phyloP scores from a whole-genome alignment of 2,329 filamentous ascomycete genomes.

The Nigrospora sphaerica region DNA sequence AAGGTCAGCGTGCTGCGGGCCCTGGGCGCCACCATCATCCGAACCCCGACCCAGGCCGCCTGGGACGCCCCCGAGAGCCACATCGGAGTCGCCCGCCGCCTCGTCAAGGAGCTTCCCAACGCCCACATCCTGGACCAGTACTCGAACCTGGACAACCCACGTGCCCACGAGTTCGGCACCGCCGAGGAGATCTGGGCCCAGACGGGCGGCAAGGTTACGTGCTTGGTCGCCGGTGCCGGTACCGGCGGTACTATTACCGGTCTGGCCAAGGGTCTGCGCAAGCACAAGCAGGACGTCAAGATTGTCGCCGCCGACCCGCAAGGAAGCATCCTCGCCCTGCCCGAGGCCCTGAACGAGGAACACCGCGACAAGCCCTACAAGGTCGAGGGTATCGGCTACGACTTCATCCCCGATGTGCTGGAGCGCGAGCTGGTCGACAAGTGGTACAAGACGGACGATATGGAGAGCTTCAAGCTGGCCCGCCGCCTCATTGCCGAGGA shows the following conservation, averaged over 20 bases:
- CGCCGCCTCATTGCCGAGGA: slow-evolving; percentile 88
- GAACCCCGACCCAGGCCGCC: slow-evolving; percentile 91
- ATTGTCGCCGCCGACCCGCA: slow-evolving; percentile 89
- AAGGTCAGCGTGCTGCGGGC: slow-evolving; percentile 94
- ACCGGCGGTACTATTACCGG: slow-evolving; percentile 95
- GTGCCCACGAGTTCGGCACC: slow-evolving; percentile 89
- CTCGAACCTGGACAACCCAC: slow-evolving; percentile 81
- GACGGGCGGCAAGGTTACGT: slow-evolving; percentile 74
- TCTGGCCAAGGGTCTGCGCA: slow-evolving; percentile 74
- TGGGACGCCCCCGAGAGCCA: slow-evolving; percentile 94
- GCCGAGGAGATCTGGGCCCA: slow-evolving; percentile 96
- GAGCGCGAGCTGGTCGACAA: slow-evolving; percentile 74
- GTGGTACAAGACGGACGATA: slow-evolving; percentile 98
- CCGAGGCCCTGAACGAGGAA: slow-evolving; percentile 71
- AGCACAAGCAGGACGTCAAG: slow-evolving; percentile 80
- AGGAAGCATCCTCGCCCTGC: slow-evolving; percentile 84
- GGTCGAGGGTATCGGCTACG: slow-evolving; percentile 97
- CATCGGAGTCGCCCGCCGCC: slow-evolving; percentile 83
- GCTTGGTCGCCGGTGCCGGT: slow-evolving; percentile 84
- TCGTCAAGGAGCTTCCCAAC: slow-evolving; percentile 94
- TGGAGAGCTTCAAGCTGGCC: slow-evolving; percentile 85
- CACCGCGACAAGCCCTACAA: slow-evolving; percentile 84
- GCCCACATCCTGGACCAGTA: slow-evolving; percentile 98
- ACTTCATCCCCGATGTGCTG: slow-evolving; percentile 93
- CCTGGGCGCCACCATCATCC: slow-evolving; percentile 92